Evolutionary conservation across 2,329 filamentous ascomycete species (phyloP), one percentile per base, ranked within the genome.

Genomic region (Cercospora nicotianae): DNA sequence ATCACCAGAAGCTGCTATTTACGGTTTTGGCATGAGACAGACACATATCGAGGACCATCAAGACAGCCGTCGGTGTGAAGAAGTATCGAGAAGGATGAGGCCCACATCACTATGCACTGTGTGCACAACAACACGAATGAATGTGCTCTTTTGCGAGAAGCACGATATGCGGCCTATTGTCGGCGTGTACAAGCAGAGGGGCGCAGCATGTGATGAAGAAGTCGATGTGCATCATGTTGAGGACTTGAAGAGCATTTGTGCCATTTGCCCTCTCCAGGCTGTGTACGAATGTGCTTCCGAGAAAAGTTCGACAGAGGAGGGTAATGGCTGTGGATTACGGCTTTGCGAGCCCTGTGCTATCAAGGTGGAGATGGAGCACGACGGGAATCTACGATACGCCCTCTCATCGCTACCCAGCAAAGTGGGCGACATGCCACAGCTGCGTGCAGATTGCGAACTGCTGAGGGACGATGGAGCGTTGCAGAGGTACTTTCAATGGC

Each of bases 191-290:
- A 28, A 57, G 3, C 16, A 39, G 16, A 18, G 13, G 57, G 8
- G 55, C 53, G 9, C 70, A 64, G 1, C 72, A 74, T n/a, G 72
- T 77, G 76, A 76, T 23, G 48, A 67, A 0, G 65, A 66, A 1
- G 53, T 68, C 73, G 39, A 58, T 69, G 20, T 69, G 69, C 10
- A 39, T 60, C 8, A 7, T 63, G 18, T 59, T 20, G 18, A 63
- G 9, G 51, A 66, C 9, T 12, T 60, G 28, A 67, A 76, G 73
- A 72, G 12, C 18, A 83, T 80, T 79, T 84, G 83, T 69, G 75
- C 75, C 3, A 59, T 84, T 1, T 84, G 83, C 62, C 77, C 77
- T 2, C 73, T 73, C 10, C 77, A 80, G 1, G 82, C 81, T 0
- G 75, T 75, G 2, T 79, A 78, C 42, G 72, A 72, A 20, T 84